Base-by-base conservation (phyloP, 805 yeast genomes). In the Barnettozyma pratensis region DNA sequence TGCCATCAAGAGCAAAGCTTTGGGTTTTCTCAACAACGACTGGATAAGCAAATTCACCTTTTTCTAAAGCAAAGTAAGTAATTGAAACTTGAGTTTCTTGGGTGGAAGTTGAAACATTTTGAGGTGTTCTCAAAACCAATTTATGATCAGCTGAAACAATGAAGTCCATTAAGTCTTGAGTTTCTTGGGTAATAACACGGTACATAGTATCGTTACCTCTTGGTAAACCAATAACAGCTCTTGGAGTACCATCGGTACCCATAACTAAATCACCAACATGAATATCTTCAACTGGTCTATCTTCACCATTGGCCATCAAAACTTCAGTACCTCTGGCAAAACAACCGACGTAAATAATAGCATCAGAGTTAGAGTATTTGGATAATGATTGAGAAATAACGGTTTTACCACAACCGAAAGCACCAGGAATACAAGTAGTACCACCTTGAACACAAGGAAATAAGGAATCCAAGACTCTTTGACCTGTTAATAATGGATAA, bases 401-500 rank as follows among this genome's bases (percentile, higher is more conserved):
- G 10, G 99, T 92, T 69, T 91, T 94, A 71, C 99, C 99, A 73
- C 98, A 94, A 56, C 99, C 99, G 63, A 94, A 94, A 55, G 99
- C 99, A 74, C 99, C 99, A 42, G 99, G 99, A 69, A 94, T 94
- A 85, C 99, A 95, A 35, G 99, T 94, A 37, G 99, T 94, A 76
- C 99, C 99, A 75, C 99, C 99, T 77, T 94, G 99, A 61, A 94
- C 99, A 81, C 96, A 87, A 42, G 99, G 99, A 80, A 94, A 94
- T 56, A 94, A 79, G 31, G 99, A 85, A 72, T 94, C 99, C 69
- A 94, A 77, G 45, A 94, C 99, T 79, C 99, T 87, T 77, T 94
- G 99, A 63, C 99, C 99, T 19, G 99, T 94, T 62, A 94, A 79
- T 60, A 94, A 78, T 45, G 99, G 99, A 70, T 86, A 81, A 71